A percentile compares a stretch with the other conserved stretches of the same genome.
phyloP scores from a whole-genome alignment of 106 monocot species.

The Dendrobium huoshanense region DNA sequence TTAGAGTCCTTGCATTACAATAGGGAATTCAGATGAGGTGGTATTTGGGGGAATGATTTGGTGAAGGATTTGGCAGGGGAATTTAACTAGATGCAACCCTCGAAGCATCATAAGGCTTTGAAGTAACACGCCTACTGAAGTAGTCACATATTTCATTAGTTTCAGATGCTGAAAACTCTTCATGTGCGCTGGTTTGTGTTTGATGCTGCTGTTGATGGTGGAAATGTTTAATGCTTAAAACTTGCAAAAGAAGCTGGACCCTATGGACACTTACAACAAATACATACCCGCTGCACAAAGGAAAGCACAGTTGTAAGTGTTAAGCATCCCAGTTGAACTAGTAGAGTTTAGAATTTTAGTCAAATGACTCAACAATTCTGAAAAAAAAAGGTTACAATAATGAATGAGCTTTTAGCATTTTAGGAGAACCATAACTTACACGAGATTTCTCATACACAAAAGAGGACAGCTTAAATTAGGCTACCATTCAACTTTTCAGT shows the following conservation, averaged over 20 bases:
- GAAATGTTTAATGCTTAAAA: conserved; percentile 82
- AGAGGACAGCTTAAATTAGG: too few relatives aligned
- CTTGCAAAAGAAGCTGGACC: conserved; percentile 94
- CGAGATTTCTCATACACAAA: too few relatives aligned
- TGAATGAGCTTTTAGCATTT: too few relatives aligned
- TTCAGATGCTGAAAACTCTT: conserved; percentile 72
- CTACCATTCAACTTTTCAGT: too few relatives aligned
- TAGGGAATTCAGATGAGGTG: not conserved
- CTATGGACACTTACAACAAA: conserved; percentile 95
- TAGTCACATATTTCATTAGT: conserved; percentile 93
- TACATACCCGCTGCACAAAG: conserved; percentile 72
- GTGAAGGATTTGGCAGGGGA: conserved; percentile 17
- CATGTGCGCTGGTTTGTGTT: conserved; percentile 61
- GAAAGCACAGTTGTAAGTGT: not conserved
- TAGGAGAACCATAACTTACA: too few relatives aligned
- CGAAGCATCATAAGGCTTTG: conserved; percentile 95
- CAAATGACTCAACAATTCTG: too few relatives aligned
- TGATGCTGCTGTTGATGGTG: conserved; percentile 84
- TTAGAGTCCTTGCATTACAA: not conserved
- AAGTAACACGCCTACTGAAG: conserved; percentile 89
- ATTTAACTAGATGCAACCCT: conserved; percentile 63
- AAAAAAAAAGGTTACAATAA: too few relatives aligned
- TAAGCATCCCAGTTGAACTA: too few relatives aligned
- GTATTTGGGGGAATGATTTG: conserved; percentile 22
- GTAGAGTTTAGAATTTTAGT: too few relatives aligned